Evolutionary conservation across 129 eudicot species (phyloP).

Genomic region (Glebionis coronaria): DNA sequence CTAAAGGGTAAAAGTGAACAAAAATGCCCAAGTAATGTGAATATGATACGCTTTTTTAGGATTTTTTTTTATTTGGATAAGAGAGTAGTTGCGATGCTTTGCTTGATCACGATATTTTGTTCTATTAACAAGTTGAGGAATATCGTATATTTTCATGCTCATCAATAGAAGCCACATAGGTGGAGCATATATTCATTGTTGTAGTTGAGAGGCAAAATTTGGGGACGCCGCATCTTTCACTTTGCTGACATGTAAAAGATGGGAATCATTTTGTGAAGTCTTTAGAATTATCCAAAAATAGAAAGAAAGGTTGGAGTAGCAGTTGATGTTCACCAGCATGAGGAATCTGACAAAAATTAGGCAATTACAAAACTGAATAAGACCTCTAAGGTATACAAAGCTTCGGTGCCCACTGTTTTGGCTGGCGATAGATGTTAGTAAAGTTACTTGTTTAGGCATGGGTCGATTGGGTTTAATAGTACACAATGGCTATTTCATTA

Average conservation of each 20-base stretch:
- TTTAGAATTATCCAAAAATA: constrained; percentile 14
- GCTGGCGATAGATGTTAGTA: background rate
- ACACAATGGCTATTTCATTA: background rate
- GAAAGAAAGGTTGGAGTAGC: constrained; percentile 13
- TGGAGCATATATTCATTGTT: constrained; percentile 34
- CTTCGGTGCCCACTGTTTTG: background rate
- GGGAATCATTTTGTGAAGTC: constrained; percentile 18
- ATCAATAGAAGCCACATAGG: no score
- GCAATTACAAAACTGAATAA: constrained; percentile 5
- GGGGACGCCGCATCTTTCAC: constrained; percentile 9
- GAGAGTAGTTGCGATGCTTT: constrained; percentile 33
- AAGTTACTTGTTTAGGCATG: background rate
- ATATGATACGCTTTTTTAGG: no score
- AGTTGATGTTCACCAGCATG: background rate
- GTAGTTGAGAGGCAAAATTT: constrained; percentile 22
- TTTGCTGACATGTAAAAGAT: constrained; percentile 18
- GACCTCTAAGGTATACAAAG: background rate
- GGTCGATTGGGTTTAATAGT: background rate
- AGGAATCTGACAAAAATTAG: constrained; percentile 20
- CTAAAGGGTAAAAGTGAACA: constrained; percentile 13
- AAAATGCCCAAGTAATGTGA: constrained; percentile 5
- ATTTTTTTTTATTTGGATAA: constrained; percentile 42
- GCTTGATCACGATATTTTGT: constrained; percentile 39
- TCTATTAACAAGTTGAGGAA: no score
- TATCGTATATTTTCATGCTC: no score